A percentile compares a stretch with the other conserved stretches of the same genome.
These are phyloP conservation scores for Kwoniella europaea DNA, from an alignment of 768 basidiomycete genomes.

Conservation along the genomic window DNA sequence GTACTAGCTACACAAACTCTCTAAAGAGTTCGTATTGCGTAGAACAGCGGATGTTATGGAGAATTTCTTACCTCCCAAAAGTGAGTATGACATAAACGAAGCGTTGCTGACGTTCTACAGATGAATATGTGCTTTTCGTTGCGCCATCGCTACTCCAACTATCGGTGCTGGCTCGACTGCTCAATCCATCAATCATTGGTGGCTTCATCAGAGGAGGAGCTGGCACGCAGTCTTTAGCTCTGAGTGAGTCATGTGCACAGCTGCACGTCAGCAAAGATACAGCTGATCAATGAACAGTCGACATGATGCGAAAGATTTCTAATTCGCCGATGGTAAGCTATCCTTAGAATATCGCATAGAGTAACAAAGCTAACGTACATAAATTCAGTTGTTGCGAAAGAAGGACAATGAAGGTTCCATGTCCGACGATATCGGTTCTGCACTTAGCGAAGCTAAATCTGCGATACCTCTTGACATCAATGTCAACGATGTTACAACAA, in stretches of 20 bases:
- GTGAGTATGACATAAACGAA: slow-evolving; percentile 61
- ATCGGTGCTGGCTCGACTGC: slow-evolving; percentile 74
- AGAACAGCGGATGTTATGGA: slow-evolving; percentile 81
- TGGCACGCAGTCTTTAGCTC: slow-evolving; percentile 65
- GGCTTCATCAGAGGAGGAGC: slow-evolving; percentile 66
- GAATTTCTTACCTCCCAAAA: slow-evolving; percentile 87
- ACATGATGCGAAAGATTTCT: slow-evolving; percentile 82
- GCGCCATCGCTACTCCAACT: slow-evolving; percentile 83
- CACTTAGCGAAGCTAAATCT: slow-evolving; percentile 36
- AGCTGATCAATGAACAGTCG: slow-evolving; percentile 59
- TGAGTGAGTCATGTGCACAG: slow-evolving; percentile 32
- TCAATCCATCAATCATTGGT: slow-evolving; percentile 73
- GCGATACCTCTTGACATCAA: slow-evolving; percentile 49
- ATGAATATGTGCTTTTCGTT: slow-evolving; percentile 98
- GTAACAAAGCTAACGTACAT: neutral
- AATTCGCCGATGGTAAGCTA: slow-evolving; percentile 83
- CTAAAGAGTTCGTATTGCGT: slow-evolving; percentile 86
- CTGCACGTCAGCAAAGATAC: neutral
- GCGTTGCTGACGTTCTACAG: slow-evolving; percentile 60
- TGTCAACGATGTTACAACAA: slow-evolving; percentile 69
- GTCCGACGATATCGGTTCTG: slow-evolving; percentile 41
- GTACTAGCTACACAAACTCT: slow-evolving; percentile 65
- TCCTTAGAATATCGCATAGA: neutral
- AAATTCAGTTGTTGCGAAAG: slow-evolving; percentile 36
- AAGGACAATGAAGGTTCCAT: slow-evolving; percentile 76